phyloP scores from a whole-genome alignment of 768 basidiomycete genomes.

The Lactarius quietus region DNA sequence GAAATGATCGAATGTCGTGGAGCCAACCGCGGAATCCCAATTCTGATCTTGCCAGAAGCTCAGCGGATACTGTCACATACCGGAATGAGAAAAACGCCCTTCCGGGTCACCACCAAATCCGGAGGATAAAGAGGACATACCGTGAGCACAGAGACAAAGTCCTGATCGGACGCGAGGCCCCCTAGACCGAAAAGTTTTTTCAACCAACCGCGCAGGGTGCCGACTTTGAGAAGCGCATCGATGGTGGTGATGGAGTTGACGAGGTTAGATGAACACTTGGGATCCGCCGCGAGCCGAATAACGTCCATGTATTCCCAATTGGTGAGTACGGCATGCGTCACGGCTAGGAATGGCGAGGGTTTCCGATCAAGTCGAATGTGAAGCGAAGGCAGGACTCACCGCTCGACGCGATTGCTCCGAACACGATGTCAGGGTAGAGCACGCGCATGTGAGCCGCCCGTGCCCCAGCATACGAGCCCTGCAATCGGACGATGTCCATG shows the following conservation, averaged over 20 bases:
- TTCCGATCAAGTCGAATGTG: neutral
- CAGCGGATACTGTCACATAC: conserved; percentile 49
- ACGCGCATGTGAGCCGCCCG: conserved; percentile 89
- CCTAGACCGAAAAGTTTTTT: conserved; percentile 77
- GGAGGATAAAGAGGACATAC: conserved; percentile 35
- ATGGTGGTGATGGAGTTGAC: conserved; percentile 56
- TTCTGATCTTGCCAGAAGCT: conserved; percentile 78
- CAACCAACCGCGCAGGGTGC: conserved; percentile 46
- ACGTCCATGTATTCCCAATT: conserved; percentile 92
- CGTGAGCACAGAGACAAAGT: conserved; percentile 69
- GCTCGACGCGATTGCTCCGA: conserved; percentile 85
- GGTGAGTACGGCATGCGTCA: conserved; percentile 76
- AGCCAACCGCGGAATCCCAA: conserved; percentile 76
- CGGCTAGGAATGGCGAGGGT: conserved; percentile 43
- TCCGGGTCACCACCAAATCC: neutral
- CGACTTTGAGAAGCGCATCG: conserved; percentile 55
- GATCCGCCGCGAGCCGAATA: conserved; percentile 65
- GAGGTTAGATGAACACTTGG: conserved; percentile 56
- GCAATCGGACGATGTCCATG: neutral
- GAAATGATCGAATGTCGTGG: conserved; percentile 60
- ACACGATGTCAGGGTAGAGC: conserved; percentile 83
- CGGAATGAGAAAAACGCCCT: too few relatives aligned
- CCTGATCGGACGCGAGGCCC: conserved; percentile 65
- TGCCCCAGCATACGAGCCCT: conserved; percentile 92
- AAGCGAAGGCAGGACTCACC: conserved; percentile 41